phyloP scores from a whole-genome alignment of 2,329 filamentous ascomycete species.

The Pseudocercospora fijiensis region DNA sequence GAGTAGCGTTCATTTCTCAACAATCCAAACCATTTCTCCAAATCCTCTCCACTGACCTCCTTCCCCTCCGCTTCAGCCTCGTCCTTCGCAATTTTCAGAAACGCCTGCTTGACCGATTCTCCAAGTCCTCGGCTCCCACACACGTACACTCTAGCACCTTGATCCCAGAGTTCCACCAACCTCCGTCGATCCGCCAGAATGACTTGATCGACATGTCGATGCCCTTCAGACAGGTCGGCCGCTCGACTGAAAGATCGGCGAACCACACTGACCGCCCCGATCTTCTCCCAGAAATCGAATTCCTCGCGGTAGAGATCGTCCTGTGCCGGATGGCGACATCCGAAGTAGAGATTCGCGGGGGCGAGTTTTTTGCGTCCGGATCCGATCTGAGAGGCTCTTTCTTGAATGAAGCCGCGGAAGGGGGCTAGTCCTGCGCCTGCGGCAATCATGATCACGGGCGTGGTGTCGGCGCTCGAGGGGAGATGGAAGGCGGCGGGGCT shows the following conservation, averaged over 20 bases:
- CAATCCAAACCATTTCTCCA: conserved; percentile 31
- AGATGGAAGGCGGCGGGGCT: conserved; percentile 47
- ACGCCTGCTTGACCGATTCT: conserved; percentile 45
- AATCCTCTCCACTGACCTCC: conserved; percentile 40
- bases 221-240: conserved; percentile 47
- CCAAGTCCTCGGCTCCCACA: conserved; percentile 59
- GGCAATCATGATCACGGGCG: conserved; percentile 43
- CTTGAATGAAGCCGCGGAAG: conserved; percentile 95
- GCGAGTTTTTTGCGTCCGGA: conserved; percentile 55
- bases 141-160: conserved; percentile 60
- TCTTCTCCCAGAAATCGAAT: conserved; percentile 58
- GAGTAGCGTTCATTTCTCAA: conserved; percentile 31
- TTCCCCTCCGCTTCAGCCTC: conserved; percentile 31
- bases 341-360: conserved; percentile 62
- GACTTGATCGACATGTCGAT: conserved; percentile 55
- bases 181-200: conserved; percentile 51
- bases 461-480: conserved; percentile 43
- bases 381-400: conserved; percentile 59
- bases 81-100: conserved; percentile 44
- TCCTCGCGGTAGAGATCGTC: conserved; percentile 64
- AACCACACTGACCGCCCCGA: conserved; percentile 63
- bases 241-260: conserved; percentile 60
- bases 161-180: conserved; percentile 48
- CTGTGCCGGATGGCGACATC: conserved; percentile 56
- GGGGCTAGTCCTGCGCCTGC: conserved; percentile 87